A percentile compares a stretch with the other conserved stretches of the same genome.
Conservation (phyloP, 352 stramenopile genomes). For the Pythium rhizo-oryzae region DNA sequence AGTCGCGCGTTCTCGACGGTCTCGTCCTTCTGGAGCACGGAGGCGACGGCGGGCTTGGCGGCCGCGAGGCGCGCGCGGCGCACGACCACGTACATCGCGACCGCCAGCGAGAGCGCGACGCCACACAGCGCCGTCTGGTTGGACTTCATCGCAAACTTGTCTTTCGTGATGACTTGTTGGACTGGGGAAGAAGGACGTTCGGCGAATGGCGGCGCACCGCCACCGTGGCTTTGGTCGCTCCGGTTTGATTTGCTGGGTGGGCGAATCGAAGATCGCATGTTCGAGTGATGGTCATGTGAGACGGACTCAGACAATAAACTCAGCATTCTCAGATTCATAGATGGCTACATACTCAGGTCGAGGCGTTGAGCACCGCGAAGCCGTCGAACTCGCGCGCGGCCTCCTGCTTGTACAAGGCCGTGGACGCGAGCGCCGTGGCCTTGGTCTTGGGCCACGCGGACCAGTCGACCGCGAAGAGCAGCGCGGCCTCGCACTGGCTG, state of each 20-base stretch:
- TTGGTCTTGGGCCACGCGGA: slow-evolving; percentile 14
- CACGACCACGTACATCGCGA: slow-evolving; percentile 7
- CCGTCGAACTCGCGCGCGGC: background rate
- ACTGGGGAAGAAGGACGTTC: background rate
- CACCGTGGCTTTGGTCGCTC: background rate
- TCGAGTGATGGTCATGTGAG: background rate
- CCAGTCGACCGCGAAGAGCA: slow-evolving; percentile 16
- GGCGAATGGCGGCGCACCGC: background rate
- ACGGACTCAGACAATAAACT: background rate
- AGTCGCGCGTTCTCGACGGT: slow-evolving; percentile 19
- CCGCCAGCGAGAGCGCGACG: slow-evolving; percentile 7
- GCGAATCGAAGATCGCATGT: too few relatives aligned
- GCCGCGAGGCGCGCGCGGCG: background rate
- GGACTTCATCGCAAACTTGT: background rate
- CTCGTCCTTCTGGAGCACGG: slow-evolving; percentile 12
- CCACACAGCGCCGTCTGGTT: slow-evolving; percentile 11
- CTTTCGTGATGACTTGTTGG: background rate
- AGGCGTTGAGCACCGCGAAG: background rate
- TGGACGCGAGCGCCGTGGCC: slow-evolving; percentile 11
- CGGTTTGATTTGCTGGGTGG: too few relatives aligned
- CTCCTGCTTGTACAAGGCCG: slow-evolving; percentile 9
- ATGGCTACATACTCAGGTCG: background rate
- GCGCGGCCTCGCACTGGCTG: slow-evolving; percentile 8
- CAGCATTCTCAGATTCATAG: background rate
- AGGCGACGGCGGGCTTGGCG: background rate